A percentile compares a stretch with the other conserved stretches of the same genome.
phyloP scores from a whole-genome alignment of 768 basidiomycete genomes.

The Phanerodontia chrysosporium region DNA sequence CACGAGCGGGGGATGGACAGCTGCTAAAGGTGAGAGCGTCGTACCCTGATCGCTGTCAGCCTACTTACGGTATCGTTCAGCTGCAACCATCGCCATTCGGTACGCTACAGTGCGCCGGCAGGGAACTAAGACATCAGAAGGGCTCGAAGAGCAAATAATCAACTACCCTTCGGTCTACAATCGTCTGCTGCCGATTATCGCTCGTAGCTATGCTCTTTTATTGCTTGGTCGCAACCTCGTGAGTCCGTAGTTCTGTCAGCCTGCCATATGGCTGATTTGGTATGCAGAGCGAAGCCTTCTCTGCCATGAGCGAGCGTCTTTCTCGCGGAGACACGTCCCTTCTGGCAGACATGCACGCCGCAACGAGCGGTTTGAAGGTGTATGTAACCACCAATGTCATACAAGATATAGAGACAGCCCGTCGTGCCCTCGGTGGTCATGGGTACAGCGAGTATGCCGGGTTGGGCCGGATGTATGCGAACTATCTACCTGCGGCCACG shows the following conservation, averaged over 20 bases:
- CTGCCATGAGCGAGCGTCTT: constrained; percentile 43
- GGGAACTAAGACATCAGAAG: constrained; percentile 45
- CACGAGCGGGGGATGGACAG: constrained; percentile 52
- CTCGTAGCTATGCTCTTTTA: constrained; percentile 67
- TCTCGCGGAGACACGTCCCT: constrained; percentile 53
- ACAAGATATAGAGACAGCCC: constrained; percentile 58
- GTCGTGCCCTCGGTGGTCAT: constrained; percentile 74
- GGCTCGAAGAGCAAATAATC: constrained; percentile 65
- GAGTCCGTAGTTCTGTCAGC: constrained; percentile 18
- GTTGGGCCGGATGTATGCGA: constrained; percentile 59
- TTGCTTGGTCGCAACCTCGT: constrained; percentile 59
- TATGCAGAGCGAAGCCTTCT: constrained; percentile 44
- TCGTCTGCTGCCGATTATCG: constrained; percentile 66
- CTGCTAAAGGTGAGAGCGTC: constrained; percentile 51
- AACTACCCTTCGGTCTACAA: constrained; percentile 70
- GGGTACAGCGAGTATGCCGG: constrained; percentile 70
- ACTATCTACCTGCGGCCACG: constrained; percentile 64
- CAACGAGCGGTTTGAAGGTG: constrained; percentile 65
- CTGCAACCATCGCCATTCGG: constrained; percentile 60
- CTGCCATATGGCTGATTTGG: no score
- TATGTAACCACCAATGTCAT: constrained; percentile 49
- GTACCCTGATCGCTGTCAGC: not conserved
- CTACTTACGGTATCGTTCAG: constrained; percentile 23
- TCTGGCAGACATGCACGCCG: constrained; percentile 70
- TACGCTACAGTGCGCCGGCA: constrained; percentile 73